Base-by-base conservation (phyloP, 768 basidiomycete genomes). In the Amanita thiersii region DNA sequence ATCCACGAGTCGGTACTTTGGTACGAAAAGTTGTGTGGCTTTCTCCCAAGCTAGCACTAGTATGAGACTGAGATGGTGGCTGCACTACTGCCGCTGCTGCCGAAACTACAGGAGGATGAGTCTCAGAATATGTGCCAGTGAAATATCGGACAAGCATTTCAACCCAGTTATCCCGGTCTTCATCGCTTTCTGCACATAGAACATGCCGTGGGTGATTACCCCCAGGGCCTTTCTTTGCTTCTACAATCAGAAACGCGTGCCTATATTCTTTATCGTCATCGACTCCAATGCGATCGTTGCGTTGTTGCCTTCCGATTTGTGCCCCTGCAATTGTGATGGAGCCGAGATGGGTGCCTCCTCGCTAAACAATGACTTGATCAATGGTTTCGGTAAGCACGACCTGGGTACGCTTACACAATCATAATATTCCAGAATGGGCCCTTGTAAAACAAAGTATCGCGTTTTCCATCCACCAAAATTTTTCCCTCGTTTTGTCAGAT, bases 391-490 rank as follows among this genome's bases (percentile, higher is more conserved):
- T 9, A 8, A 28, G 6, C 21, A 18, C 28, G 17, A 37, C n/a
- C n/a, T n/a, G n/a, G n/a, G n/a, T 37, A 38, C 25, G 77, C 91
- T 66, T 62, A 97, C 94, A 53, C 79, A 82, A 63, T 98, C 96
- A 53, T 87, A 99, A 61, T 98, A 99, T 55, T 94, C 89, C 38
- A 98, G 70, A 1, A 85, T 75, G 2, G 89, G 82, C 0, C 93
- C 91, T 59, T 89, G 84, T 18, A 97, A 69, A 5, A 97, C 90
- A 53, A 98, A 98, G 61, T 81, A 99, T 31, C 96, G 74, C 18
- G 90, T 90, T 57, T 94, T 93, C 94, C 90, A 93, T 2, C 94
- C 92, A 33, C 96, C 96, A 62, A 98, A 97, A 55, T 90, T 96
- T 68, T 97, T 91, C 15, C 93, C 93, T 44, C 91, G 75, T 64